Evolutionary conservation across 352 stramenopile species (phyloP), one percentile per base, ranked within the genome.

Genomic region (Globisporangium nunn): DNA sequence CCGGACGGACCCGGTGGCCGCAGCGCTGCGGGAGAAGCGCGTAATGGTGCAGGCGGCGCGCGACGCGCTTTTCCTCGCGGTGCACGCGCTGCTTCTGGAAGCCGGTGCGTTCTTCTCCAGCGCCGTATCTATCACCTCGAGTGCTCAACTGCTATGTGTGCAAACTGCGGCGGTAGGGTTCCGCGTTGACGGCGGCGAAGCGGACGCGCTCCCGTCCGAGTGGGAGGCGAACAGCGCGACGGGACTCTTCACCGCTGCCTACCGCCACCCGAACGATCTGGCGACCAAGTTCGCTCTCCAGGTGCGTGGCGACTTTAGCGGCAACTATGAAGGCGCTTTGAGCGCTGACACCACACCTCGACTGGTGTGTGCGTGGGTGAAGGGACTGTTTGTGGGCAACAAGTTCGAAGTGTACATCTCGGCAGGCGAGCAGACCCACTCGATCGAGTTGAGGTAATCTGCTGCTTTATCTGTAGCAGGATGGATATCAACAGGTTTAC

Each of bases 341-440:
- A 17, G 11, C 15, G 11, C 7, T 12, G 37, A 43, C 10, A 12
- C 4, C 11, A 17, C 37, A 11, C 1, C 2, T 43, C 11, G 37
- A 3, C 23, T 43, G 10, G 0, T 40, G 3, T 44, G 30, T 45
- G 23, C 23, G 23, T 23, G 23, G 23, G 17, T 45, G 17, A 1
- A 43, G 82, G 77, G 72, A 15, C 54, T 94, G 41, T 89, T 87
- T 57, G 78, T 94, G 45, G 74, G 78, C 28, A 74, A 68, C 50
- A 91, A 86, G 57, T 84, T 94, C 28, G 77, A 91, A 56, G 68
- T 91, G 44, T 91, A 91, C 63, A 62, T 94, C 15, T 89, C 78
- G 3, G 74, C 87, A 28, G 61, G 81, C 60, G 59, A 86, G 10
- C 70, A 83, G 56, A 88, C 75, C 8, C 70, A 88, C 50, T 91